A percentile compares a stretch with the other conserved stretches of the same genome.
Evolutionary conservation across 2,329 filamentous ascomycete genomes (phyloP).

Genomic region (Trichoderma sp.): DNA sequence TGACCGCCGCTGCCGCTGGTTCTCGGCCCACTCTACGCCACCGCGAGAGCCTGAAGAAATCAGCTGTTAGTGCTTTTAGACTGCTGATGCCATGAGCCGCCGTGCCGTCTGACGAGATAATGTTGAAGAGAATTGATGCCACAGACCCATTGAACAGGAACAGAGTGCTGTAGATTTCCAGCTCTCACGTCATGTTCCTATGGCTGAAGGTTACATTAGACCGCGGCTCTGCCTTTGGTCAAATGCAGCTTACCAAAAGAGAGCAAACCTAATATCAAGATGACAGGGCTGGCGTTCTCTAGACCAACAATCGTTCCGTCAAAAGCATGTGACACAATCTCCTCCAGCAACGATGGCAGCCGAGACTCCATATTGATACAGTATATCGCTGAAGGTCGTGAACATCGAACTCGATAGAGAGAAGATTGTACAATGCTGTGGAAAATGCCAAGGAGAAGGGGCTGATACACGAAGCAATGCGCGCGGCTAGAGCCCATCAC

Average conservation of each 20-base stretch:
- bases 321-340: not conserved
- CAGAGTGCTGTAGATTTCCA: not conserved
- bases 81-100: not conserved
- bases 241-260: not conserved
- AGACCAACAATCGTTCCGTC: not conserved
- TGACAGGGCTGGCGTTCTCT: not conserved
- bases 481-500: conserved; percentile 18
- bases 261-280: not conserved
- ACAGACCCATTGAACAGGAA: not conserved
- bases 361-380: not conserved
- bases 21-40: not conserved
- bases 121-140: not conserved
- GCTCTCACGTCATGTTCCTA: not conserved
- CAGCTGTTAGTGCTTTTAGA: not conserved
- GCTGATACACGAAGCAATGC: not conserved
- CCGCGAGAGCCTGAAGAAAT: not conserved
- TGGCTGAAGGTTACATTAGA: not conserved
- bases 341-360: not conserved
- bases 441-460: not conserved
- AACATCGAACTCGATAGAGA: too few relatives aligned
- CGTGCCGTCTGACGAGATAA: not conserved
- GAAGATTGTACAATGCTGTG: too few relatives aligned
- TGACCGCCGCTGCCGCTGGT: conserved; percentile 1
- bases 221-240: not conserved
- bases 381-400: too few relatives aligned